These are phyloP conservation scores for Gamsiella multidivaricata DNA, from an alignment of 192 early-diverging fungal genomes.

Conservation along the genomic window DNA sequence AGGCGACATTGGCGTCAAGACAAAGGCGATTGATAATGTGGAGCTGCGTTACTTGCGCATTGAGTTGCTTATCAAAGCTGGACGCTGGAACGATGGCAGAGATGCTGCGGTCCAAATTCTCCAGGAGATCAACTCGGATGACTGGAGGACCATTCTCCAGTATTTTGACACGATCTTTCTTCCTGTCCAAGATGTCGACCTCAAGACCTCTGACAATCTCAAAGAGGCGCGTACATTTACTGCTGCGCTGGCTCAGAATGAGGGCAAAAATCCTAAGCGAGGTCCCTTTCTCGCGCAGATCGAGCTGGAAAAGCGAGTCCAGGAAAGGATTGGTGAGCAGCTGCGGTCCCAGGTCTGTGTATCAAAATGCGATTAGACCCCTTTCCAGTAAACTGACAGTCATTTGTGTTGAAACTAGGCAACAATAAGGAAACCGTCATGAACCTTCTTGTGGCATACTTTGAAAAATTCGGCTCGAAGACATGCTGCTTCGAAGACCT, in stretches of 20 bases:
- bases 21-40: slow-evolving; percentile 71
- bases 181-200: slow-evolving; percentile 52
- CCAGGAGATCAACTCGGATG: slow-evolving; percentile 66
- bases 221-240: slow-evolving; percentile 57
- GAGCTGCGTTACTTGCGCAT: slow-evolving; percentile 75
- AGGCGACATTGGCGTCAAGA: slow-evolving; percentile 68
- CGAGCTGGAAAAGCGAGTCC: slow-evolving; percentile 61
- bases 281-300: slow-evolving; percentile 81
- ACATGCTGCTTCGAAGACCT: slow-evolving; percentile 84
- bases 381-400: not conserved
- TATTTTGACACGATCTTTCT: slow-evolving; percentile 72
- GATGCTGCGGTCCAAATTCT: slow-evolving; percentile 56
- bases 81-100: slow-evolving; percentile 59
- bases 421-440: slow-evolving; percentile 26
- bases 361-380: too few relatives aligned
- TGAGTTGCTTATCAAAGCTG: slow-evolving; percentile 61
- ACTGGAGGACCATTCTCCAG: slow-evolving; percentile 74
- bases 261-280: slow-evolving; percentile 60
- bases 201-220: slow-evolving; percentile 42
- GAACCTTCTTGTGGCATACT: slow-evolving; percentile 65
- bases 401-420: not conserved
- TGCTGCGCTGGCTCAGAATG: slow-evolving; percentile 50
- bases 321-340: slow-evolving; percentile 51
- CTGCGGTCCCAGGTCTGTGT: not conserved
- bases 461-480: slow-evolving; percentile 71